Conservation (phyloP, 2,329 filamentous ascomycete genomes). For the Paecilomyces sp. region DNA sequence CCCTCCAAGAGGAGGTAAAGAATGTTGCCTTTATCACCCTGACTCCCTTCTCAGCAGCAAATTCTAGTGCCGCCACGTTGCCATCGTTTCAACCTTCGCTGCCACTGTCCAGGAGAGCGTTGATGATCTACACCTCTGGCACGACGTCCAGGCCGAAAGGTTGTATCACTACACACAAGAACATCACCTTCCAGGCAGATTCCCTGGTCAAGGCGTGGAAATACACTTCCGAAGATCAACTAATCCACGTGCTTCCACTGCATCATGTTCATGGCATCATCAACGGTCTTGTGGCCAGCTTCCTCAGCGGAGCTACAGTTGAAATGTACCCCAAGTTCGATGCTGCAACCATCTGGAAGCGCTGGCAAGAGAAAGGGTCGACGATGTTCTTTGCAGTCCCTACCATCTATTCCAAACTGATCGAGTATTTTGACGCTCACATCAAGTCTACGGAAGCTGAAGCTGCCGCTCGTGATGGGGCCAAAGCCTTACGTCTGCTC, state of each 20-base stretch:
- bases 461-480: conserved; percentile 22
- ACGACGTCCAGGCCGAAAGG: conserved; percentile 37
- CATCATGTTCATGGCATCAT: conserved; percentile 47
- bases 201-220: conserved; percentile 31
- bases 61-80: conserved; percentile 12
- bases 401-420: conserved; percentile 44
- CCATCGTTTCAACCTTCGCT: conserved; percentile 25
- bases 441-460: conserved; percentile 30
- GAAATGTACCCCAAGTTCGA: conserved; percentile 44
- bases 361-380: conserved; percentile 35
- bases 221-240: conserved; percentile 35
- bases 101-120: conserved; percentile 23
- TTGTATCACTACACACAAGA: conserved; percentile 37
- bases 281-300: conserved; percentile 42
- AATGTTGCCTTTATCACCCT: conserved; percentile 25
- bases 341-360: conserved; percentile 38
- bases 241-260: conserved; percentile 45
- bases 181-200: conserved; percentile 25
- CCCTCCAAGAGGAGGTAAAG: conserved; percentile 22
- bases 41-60: conserved; percentile 14
- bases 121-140: conserved; percentile 39
- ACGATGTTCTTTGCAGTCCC: conserved; percentile 47
- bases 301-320: conserved; percentile 40
- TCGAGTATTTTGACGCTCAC: conserved; percentile 37
- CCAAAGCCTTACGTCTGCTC: conserved; percentile 27